Conservation (phyloP, 177 flowering plant species). For the Vitis hybrid region DNA sequence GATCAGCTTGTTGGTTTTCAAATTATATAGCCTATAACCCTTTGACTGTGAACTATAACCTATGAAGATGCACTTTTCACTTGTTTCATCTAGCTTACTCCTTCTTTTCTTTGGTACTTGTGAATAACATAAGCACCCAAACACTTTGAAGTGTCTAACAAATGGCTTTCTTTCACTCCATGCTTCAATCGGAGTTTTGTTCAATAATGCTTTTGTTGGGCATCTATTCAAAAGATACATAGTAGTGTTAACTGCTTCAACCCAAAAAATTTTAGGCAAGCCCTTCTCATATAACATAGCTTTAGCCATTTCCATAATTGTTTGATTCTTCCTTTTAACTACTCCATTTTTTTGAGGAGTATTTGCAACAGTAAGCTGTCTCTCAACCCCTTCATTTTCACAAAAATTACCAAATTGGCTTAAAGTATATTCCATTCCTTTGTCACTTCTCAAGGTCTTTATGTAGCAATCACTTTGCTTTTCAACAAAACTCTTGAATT, state of each 20-base stretch:
- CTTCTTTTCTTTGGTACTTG: too few species aligned
- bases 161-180: constrained; percentile 7
- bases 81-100: background rate
- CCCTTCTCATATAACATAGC: background rate
- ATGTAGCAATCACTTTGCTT: background rate
- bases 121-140: background rate
- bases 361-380: background rate
- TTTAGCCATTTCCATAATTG: background rate
- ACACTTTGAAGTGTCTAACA: background rate
- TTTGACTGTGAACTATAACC: background rate
- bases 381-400: background rate
- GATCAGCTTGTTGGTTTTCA: background rate
- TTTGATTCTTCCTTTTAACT: background rate
- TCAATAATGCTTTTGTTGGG: background rate
- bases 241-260: background rate
- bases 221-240: background rate
- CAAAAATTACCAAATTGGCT: constrained; percentile 2
- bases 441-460: background rate
- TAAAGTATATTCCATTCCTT: background rate
- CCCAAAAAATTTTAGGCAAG: background rate
- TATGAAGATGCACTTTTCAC: background rate
- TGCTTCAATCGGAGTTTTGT: constrained; percentile 4
- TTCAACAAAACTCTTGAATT: constrained; percentile 2
- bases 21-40: background rate
- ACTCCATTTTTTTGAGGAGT: background rate